These are phyloP conservation scores for Amaranthus cruentus DNA, from an alignment of 148 eudicot genomes.

Conservation along the genomic window DNA sequence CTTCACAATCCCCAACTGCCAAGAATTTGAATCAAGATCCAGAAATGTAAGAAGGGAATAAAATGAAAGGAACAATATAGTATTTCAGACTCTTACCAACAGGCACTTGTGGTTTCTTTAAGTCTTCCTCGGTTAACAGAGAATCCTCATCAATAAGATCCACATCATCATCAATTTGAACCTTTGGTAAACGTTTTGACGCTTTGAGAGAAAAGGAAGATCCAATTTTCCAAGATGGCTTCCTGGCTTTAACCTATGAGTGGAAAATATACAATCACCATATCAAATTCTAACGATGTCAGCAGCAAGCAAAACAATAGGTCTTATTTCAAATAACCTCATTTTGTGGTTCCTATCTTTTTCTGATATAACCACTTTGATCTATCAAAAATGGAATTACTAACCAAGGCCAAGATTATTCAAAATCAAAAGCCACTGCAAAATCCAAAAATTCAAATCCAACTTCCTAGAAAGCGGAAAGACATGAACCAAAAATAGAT, in stretches of 20 bases:
- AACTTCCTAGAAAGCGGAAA: neutral
- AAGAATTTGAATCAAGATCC: constrained; percentile 5
- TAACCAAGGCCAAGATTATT: neutral
- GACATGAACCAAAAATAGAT: neutral
- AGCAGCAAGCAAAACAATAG: neutral
- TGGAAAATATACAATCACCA: neutral
- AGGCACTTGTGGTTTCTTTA: constrained; percentile 71
- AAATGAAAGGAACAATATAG: neutral
- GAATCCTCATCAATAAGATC: constrained; percentile 96
- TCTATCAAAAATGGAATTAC: neutral
- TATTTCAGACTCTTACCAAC: constrained; percentile 32
- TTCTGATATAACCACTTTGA: no score
- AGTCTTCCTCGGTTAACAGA: constrained; percentile 82
- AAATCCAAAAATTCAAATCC: neutral
- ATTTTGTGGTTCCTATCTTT: neutral
- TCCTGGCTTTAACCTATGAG: constrained; percentile 50
- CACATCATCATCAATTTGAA: constrained; percentile 65
- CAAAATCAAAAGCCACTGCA: neutral
- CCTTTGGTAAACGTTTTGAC: constrained; percentile 53
- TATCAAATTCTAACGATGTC: neutral
- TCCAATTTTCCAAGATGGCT: constrained; percentile 86
- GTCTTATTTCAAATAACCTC: neutral
- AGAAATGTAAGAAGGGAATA: neutral
- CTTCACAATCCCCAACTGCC: constrained; percentile 81
- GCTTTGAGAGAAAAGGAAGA: constrained; percentile 75